Evolutionary conservation across 2,329 filamentous ascomycete genomes (phyloP).

Genomic region (Apiospora kogelbergensis): DNA sequence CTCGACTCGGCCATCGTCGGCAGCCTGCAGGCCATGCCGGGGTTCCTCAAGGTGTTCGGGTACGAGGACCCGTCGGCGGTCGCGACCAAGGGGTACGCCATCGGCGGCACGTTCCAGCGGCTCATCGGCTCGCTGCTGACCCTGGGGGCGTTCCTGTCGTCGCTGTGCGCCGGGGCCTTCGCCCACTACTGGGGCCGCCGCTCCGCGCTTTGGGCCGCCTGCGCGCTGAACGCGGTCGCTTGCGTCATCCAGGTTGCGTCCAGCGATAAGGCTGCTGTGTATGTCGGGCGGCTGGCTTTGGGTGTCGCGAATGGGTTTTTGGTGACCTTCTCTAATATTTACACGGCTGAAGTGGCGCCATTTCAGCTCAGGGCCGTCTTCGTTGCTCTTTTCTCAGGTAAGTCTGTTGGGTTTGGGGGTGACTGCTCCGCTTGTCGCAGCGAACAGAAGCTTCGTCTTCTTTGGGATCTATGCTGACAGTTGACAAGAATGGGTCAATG

Average conservation of each 20-base stretch:
- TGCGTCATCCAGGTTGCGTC: constrained; percentile 44
- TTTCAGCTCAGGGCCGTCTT: constrained; percentile 49
- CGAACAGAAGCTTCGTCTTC: neutral
- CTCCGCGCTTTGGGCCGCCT: constrained; percentile 46
- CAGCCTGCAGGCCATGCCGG: constrained; percentile 49
- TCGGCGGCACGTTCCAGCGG: constrained; percentile 49
- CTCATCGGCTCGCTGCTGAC: constrained; percentile 53
- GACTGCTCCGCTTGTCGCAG: neutral
- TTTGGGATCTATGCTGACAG: neutral
- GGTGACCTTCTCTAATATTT: constrained; percentile 42
- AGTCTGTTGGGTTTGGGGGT: neutral
- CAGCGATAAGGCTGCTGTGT: constrained; percentile 38
- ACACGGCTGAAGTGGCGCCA: constrained; percentile 47
- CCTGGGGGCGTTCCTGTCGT: constrained; percentile 42
- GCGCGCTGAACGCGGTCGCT: constrained; percentile 42
- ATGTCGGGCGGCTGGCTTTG: constrained; percentile 45
- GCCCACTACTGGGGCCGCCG: constrained; percentile 46
- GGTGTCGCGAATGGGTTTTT: constrained; percentile 44
- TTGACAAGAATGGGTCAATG: constrained; percentile 42
- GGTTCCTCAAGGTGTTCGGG: constrained; percentile 51
- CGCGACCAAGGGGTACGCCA: constrained; percentile 36
- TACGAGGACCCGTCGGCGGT: constrained; percentile 38
- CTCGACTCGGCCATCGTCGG: constrained; percentile 47
- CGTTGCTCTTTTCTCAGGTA: constrained; percentile 42
- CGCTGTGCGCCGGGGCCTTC: constrained; percentile 41